Conservation (phyloP, 768 basidiomycete genomes). For the Sarcomyxa edulis region DNA sequence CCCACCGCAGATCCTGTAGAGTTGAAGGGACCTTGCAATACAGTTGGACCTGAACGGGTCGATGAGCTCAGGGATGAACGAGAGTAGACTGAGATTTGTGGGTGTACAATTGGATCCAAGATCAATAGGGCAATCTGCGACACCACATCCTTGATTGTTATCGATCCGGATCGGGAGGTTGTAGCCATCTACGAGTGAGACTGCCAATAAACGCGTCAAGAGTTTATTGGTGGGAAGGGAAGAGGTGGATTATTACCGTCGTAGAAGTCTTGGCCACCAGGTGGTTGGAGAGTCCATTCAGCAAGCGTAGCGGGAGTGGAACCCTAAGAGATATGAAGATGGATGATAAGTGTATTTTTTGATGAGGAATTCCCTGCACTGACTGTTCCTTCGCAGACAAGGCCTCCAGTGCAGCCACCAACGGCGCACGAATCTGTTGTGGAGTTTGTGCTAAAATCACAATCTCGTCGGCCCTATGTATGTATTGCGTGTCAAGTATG, state of each 20-base stretch:
- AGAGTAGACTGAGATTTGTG: background rate
- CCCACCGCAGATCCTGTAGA: slow-evolving; percentile 50
- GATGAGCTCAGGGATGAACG: background rate
- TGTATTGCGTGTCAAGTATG: background rate
- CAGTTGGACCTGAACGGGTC: slow-evolving; percentile 34
- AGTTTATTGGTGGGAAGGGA: background rate
- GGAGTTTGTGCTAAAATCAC: slow-evolving; percentile 49
- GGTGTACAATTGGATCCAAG: slow-evolving; percentile 49
- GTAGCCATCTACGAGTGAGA: slow-evolving; percentile 63
- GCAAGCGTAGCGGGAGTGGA: slow-evolving; percentile 68
- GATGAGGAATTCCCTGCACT: slow-evolving; percentile 29
- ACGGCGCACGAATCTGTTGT: slow-evolving; percentile 56
- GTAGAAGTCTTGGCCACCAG: slow-evolving; percentile 46
- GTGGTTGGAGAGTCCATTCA: slow-evolving; percentile 54
- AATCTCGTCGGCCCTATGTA: slow-evolving; percentile 55
- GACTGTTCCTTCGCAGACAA: slow-evolving; percentile 50
- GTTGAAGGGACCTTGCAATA: slow-evolving; percentile 49
- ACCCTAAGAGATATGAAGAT: too few relatives aligned
- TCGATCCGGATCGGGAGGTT: slow-evolving; percentile 56
- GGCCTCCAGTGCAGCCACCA: slow-evolving; percentile 69
- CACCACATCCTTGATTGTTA: slow-evolving; percentile 49
- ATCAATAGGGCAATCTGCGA: slow-evolving; percentile 58
- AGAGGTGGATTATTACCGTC: slow-evolving; percentile 36
- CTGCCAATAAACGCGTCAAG: slow-evolving; percentile 19
- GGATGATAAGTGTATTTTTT: background rate